phyloP scores from a whole-genome alignment of 352 stramenopile genomes.

The Pythium rishiriense region DNA sequence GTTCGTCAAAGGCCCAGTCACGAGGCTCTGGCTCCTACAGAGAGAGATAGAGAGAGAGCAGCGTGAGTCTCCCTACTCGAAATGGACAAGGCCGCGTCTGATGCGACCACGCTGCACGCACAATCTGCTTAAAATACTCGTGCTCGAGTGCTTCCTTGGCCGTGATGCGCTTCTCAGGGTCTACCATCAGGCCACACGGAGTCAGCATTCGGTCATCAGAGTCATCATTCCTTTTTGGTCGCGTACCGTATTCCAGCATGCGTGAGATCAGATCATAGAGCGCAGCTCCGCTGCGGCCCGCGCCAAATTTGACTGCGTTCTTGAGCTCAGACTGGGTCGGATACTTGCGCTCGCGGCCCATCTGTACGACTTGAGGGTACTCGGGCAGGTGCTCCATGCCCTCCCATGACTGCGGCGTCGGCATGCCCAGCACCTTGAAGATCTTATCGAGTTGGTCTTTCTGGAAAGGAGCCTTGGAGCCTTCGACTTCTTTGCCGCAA shows the following conservation, averaged over 20 bases:
- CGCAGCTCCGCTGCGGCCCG: slow-evolving; percentile 62
- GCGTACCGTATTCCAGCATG: slow-evolving; percentile 80
- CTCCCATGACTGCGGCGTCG: slow-evolving; percentile 81
- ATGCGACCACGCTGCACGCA: no score
- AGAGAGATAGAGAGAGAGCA: not conserved
- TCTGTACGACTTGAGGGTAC: slow-evolving; percentile 82
- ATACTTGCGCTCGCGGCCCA: slow-evolving; percentile 86
- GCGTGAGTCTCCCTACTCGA: no score
- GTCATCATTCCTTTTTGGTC: not conserved
- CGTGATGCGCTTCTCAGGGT: slow-evolving; percentile 70
- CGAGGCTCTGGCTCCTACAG: slow-evolving; percentile 76
- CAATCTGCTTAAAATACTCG: slow-evolving; percentile 92
- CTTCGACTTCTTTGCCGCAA: slow-evolving; percentile 86
- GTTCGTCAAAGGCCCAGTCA: slow-evolving; percentile 87
- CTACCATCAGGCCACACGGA: not conserved
- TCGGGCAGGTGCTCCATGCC: slow-evolving; percentile 82
- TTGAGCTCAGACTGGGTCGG: slow-evolving; percentile 79
- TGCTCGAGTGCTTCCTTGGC: slow-evolving; percentile 91
- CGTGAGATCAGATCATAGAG: slow-evolving; percentile 77
- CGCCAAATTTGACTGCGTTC: slow-evolving; percentile 85
- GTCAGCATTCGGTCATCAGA: not conserved
- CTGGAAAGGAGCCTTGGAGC: slow-evolving; percentile 87
- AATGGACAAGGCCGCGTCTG: no score
- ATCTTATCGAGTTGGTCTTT: slow-evolving; percentile 91
- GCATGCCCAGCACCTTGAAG: slow-evolving; percentile 90